Percentiles rank a stretch among this genome's conserved stretches.
Evolutionary conservation across 2,329 filamentous ascomycete genomes (phyloP).

Genomic region (Colletotrichum theobromicola): DNA sequence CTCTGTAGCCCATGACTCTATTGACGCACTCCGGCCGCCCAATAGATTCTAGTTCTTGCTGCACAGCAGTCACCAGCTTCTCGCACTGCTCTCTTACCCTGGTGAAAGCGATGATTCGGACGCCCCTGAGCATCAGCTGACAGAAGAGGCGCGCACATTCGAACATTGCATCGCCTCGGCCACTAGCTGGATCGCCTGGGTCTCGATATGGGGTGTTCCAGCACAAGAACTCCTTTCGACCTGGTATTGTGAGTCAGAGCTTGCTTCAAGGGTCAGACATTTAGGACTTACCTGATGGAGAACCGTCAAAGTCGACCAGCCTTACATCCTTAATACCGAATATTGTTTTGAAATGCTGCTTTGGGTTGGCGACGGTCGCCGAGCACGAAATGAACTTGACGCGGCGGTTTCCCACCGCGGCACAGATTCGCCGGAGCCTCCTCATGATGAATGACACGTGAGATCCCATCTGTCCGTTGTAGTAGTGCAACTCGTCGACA

Average conservation of each 20-base stretch:
- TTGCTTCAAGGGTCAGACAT: not conserved
- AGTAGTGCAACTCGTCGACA: conserved; percentile 91
- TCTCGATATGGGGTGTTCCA: conserved; percentile 98
- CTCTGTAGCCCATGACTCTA: conserved; percentile 93
- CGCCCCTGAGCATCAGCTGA: conserved; percentile 84
- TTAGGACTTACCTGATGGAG: conserved; percentile 63
- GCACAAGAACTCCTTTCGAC: conserved; percentile 92
- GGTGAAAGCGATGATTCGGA: conserved; percentile 93
- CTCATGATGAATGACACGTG: conserved; percentile 97
- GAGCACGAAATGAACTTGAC: conserved; percentile 96
- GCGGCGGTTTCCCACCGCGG: conserved; percentile 83
- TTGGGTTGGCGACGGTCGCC: conserved; percentile 91
- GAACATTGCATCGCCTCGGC: conserved; percentile 79
- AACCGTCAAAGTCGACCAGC: conserved; percentile 89
- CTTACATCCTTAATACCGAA: conserved; percentile 85
- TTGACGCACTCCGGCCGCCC: conserved; percentile 77
- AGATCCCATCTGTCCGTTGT: conserved; percentile 92
- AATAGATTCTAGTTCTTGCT: conserved; percentile 74
- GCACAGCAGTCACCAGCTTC: conserved; percentile 79
- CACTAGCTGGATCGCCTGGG: conserved; percentile 83
- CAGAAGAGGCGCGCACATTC: conserved; percentile 93
- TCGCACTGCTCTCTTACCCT: conserved; percentile 89
- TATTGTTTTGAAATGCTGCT: conserved; percentile 91
- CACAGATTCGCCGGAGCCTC: conserved; percentile 83
- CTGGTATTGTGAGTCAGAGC: conserved; percentile 34